Evolutionary conservation across 2,329 filamentous ascomycete species (phyloP).

Genomic region (Talaromyces sp.): DNA sequence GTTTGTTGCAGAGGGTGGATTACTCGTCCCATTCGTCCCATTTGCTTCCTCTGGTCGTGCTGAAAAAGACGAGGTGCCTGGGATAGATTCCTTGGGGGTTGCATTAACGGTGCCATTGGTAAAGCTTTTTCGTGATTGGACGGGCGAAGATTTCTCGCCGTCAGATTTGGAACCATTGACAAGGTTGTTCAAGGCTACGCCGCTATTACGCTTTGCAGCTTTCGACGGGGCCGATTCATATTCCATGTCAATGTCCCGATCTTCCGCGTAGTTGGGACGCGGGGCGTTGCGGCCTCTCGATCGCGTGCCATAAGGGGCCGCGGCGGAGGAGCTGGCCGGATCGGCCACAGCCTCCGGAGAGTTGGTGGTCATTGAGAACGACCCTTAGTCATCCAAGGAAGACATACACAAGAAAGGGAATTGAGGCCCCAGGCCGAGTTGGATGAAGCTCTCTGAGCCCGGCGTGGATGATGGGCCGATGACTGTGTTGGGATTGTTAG

Average conservation of each 20-base stretch:
- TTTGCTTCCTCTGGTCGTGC: slow-evolving; percentile 50
- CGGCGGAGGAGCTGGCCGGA: slow-evolving; percentile 48
- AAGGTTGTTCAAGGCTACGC: slow-evolving; percentile 26
- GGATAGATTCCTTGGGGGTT: slow-evolving; percentile 52
- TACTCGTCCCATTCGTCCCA: slow-evolving; percentile 31
- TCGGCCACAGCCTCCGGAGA: slow-evolving; percentile 45
- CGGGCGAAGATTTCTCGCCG: slow-evolving; percentile 41
- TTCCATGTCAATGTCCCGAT: slow-evolving; percentile 87
- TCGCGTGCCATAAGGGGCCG: slow-evolving; percentile 84
- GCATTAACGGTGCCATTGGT: slow-evolving; percentile 38
- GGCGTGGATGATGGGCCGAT: slow-evolving; percentile 1
- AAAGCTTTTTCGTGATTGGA: slow-evolving; percentile 45
- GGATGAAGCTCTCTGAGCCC: background rate
- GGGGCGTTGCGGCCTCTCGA: slow-evolving; percentile 84
- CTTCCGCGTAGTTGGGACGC: slow-evolving; percentile 93
- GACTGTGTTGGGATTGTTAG: slow-evolving; percentile 15
- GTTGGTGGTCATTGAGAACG: slow-evolving; percentile 49
- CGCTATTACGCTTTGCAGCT: slow-evolving; percentile 34
- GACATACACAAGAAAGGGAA: slow-evolving; percentile 4
- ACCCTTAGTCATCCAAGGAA: slow-evolving; percentile 40
- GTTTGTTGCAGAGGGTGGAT: too few relatives aligned
- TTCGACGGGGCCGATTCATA: slow-evolving; percentile 61
- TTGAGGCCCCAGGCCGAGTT: slow-evolving; percentile 2
- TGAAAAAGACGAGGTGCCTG: slow-evolving; percentile 63
- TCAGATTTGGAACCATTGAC: slow-evolving; percentile 39